Conservation (phyloP, 2,329 filamentous ascomycete species). For the Aspergillus uvarum region DNA sequence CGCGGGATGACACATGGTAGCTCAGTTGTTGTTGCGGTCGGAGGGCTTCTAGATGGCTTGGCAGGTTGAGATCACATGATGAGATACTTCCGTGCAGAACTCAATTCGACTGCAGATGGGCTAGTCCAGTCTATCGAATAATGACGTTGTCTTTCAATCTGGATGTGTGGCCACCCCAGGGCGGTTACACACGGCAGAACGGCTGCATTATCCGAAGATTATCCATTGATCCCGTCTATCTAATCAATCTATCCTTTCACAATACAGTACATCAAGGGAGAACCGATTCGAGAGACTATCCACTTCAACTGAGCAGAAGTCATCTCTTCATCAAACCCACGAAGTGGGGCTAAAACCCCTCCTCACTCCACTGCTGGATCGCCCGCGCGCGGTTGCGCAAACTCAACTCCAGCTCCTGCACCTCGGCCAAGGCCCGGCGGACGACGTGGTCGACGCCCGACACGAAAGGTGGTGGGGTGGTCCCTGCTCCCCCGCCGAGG, state of each 20-base stretch:
- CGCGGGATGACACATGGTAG: not conserved
- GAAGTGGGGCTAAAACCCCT: not conserved
- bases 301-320: too few relatives aligned
- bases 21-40: not conserved
- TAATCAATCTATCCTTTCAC: constrained; percentile 45
- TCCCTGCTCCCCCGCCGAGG: too few relatives aligned
- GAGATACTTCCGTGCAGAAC: too few relatives aligned
- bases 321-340: too few relatives aligned
- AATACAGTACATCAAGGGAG: constrained; percentile 35
- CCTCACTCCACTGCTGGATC: not conserved
- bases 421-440: not conserved
- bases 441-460: not conserved
- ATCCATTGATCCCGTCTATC: not conserved
- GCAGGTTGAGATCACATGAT: not conserved
- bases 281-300: too few relatives aligned
- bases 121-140: not conserved
- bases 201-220: constrained; percentile 24
- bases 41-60: not conserved
- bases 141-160: too few relatives aligned
- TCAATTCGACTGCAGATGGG: too few relatives aligned
- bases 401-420: not conserved
- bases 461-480: not conserved
- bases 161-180: not conserved
- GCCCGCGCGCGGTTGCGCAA: not conserved
- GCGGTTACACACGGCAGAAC: constrained; percentile 36